Evolutionary conservation across 2,329 filamentous ascomycete species (phyloP), one percentile per base, ranked within the genome.

Genomic region (Curvularia sp.): DNA sequence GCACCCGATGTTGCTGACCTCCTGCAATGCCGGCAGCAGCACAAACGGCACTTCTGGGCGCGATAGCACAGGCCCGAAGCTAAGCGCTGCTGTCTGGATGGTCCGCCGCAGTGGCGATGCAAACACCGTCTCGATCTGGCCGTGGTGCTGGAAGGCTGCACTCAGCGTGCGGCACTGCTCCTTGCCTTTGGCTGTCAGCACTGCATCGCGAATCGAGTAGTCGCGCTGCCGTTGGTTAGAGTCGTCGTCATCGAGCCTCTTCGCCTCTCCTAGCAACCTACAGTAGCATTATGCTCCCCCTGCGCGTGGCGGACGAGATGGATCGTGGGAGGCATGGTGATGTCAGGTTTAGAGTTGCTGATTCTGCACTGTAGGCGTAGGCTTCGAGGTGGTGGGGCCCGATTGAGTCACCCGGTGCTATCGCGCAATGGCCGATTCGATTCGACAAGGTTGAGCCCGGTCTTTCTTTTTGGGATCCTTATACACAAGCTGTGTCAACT

Each of bases 61-160:
- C 0, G 65, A 60, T 6, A 77, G 61, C 9, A 69, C 82, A 0
- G 85, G 81, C 18, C 83, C 84, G 75, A 96, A 96, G 46, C 86
- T 84, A 53, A 87, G 79, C 30, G 92, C 82, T 33, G 89, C 88
- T 2, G 93, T 97, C 77, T 91, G 87, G 46, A 97, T 82, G 1
- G 93, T 96, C 61, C 93, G 87, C 50, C 89, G 88, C 65, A 96
- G 84, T 5, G 93, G 92, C 0, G 91, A 95, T 39, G 92, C 88
- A 22, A 93, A 84, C 12, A 96, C 83, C 66, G 90, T 83, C 4
- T 89, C 88, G 70, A 95, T 80, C 2, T 63, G 59, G 26, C 65
- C 52, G 50, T 71, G 88, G 76, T 85, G 77, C 9, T 89, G 86
- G 74, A 96, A 96, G 0, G 78, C 67, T 61, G 30, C 81, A 72